Evolutionary conservation across 1,284 basidiomycete genomes (phyloP).

Genomic region (Heterobasidion parviporum): DNA sequence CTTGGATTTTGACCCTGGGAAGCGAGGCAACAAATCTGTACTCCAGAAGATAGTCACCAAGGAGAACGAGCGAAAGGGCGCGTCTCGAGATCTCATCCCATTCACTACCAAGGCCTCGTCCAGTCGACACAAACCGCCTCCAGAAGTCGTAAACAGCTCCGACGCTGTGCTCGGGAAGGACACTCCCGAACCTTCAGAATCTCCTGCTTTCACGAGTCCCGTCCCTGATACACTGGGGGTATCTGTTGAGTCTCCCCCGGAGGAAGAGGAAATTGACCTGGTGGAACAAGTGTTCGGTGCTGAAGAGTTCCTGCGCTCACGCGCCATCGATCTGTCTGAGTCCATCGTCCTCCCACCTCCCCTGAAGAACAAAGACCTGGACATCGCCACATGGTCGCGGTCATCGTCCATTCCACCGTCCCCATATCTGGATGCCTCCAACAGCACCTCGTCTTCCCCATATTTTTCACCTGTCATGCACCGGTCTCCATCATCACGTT

Average conservation of each 20-base stretch:
- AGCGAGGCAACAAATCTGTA: slow-evolving; percentile 80
- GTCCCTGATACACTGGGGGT: slow-evolving; percentile 8
- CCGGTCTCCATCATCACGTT: slow-evolving; percentile 5
- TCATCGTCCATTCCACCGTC: slow-evolving; percentile 45
- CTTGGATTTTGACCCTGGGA: slow-evolving; percentile 87
- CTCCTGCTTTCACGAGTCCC: slow-evolving; percentile 12
- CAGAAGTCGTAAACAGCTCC: slow-evolving; percentile 13
- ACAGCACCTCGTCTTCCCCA: not conserved
- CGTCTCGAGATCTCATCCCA: slow-evolving; percentile 39
- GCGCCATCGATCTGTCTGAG: slow-evolving; percentile 69
- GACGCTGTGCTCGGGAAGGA: slow-evolving; percentile 18
- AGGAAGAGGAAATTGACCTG: slow-evolving; percentile 86
- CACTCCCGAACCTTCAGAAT: slow-evolving; percentile 13
- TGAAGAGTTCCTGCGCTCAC: slow-evolving; percentile 63
- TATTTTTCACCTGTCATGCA: slow-evolving; percentile 2
- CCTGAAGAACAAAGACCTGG: slow-evolving; percentile 86
- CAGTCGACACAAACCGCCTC: slow-evolving; percentile 2
- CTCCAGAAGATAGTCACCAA: slow-evolving; percentile 79
- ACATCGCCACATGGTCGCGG: slow-evolving; percentile 77
- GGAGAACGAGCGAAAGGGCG: slow-evolving; percentile 51
- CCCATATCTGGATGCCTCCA: slow-evolving; percentile 24
- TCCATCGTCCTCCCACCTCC: slow-evolving; percentile 70
- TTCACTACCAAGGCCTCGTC: slow-evolving; percentile 13
- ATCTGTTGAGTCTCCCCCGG: slow-evolving; percentile 22
- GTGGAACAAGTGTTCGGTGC: slow-evolving; percentile 89